phyloP scores from a whole-genome alignment of 441 rosid species.

The Brassica balearica region DNA sequence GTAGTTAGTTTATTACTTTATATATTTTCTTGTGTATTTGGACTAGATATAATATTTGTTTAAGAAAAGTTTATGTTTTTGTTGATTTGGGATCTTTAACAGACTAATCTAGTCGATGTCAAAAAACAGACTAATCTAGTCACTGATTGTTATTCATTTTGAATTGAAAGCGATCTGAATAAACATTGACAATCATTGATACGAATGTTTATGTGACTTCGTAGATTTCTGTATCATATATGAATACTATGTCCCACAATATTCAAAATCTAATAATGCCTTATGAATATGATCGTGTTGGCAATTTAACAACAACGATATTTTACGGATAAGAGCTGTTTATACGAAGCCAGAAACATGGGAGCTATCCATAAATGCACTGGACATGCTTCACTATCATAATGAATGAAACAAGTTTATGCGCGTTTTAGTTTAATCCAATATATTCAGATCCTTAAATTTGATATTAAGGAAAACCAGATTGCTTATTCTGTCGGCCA shows the following conservation, averaged over 20 bases:
- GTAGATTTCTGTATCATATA: background rate
- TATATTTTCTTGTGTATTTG: background rate
- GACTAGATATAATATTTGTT: background rate
- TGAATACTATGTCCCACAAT: conserved; percentile 33
- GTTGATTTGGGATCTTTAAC: background rate
- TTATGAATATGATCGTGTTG: conserved; percentile 38
- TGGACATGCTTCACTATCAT: conserved; percentile 41
- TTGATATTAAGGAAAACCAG: conserved; percentile 23
- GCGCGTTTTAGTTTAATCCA: conserved; percentile 26
- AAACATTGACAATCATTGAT: conserved; percentile 3
- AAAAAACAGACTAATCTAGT: background rate
- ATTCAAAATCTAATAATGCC: conserved; percentile 22
- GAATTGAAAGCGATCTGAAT: background rate
- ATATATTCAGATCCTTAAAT: conserved; percentile 28
- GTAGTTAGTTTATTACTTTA: background rate
- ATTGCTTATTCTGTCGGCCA: conserved; percentile 39
- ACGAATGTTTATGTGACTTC: conserved; percentile 16
- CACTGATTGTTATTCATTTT: background rate
- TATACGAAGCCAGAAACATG: conserved; percentile 38
- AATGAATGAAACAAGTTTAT: conserved; percentile 31
- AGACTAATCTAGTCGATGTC: background rate
- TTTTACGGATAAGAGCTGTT: conserved; percentile 27
- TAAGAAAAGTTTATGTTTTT: background rate
- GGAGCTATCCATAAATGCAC: conserved; percentile 38
- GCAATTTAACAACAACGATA: conserved; percentile 24